A percentile compares a stretch with the other conserved stretches of the same genome.
Evolutionary conservation across 108 stramenopile genomes (phyloP).

Genomic region (Halocafeteria seosinensis): DNA sequence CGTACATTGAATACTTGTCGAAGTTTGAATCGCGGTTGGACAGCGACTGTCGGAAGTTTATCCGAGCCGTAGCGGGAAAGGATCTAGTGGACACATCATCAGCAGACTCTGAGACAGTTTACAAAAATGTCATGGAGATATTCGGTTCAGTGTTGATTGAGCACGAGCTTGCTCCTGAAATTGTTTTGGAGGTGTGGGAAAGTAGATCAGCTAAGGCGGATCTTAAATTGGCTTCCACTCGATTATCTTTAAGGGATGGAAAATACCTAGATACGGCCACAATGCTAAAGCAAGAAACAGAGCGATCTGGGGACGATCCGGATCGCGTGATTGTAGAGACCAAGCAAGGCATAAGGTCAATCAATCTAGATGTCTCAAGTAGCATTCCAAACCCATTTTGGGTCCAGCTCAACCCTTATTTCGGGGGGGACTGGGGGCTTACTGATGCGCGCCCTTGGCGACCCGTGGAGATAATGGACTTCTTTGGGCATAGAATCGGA

Average conservation of each 20-base stretch:
- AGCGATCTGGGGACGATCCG: no score
- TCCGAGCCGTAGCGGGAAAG: slow-evolving; percentile 33
- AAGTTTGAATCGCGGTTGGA: slow-evolving; percentile 30
- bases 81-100: slow-evolving; percentile 31
- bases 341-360: not conserved
- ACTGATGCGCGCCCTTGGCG: not conserved
- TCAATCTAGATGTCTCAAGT: not conserved
- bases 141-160: not conserved
- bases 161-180: not conserved
- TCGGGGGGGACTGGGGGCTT: not conserved
- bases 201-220: no score
- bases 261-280: not conserved
- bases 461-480: not conserved
- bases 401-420: not conserved
- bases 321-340: no score
- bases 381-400: not conserved
- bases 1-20: no score
- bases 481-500: not conserved
- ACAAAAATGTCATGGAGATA: not conserved
- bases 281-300: not conserved
- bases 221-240: not conserved
- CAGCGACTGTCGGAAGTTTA: slow-evolving; percentile 27
- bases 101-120: slow-evolving; percentile 17
- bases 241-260: not conserved
- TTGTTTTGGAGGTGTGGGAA: not conserved